A percentile compares a stretch with the other conserved stretches of the same genome.
Evolutionary conservation across 2,329 filamentous ascomycete genomes (phyloP).

Genomic region (Ceratocystis albifundus): DNA sequence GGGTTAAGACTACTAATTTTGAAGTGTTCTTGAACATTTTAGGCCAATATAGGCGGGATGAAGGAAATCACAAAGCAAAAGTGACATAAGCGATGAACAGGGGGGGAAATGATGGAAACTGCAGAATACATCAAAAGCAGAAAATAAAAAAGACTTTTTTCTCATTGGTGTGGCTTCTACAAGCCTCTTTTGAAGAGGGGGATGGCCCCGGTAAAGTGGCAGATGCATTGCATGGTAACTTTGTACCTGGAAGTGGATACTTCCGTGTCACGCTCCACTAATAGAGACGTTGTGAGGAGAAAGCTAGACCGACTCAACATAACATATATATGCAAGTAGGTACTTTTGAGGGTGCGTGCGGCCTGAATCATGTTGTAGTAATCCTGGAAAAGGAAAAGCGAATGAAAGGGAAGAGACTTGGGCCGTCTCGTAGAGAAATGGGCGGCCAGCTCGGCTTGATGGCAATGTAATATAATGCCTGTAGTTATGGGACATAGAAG

Average conservation of each 20-base stretch:
- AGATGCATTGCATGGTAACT: background rate
- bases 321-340: background rate
- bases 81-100: background rate
- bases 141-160: background rate
- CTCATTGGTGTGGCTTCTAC: background rate
- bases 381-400: background rate
- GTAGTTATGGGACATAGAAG: background rate
- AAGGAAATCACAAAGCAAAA: background rate
- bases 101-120: background rate
- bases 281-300: too few relatives aligned
- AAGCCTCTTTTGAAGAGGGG: background rate
- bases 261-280: conserved; percentile 7
- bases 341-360: background rate
- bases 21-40: background rate
- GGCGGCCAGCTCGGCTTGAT: background rate
- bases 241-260: conserved; percentile 10
- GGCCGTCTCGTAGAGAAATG: background rate
- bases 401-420: background rate
- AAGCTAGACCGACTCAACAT: too few relatives aligned
- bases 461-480: too few relatives aligned
- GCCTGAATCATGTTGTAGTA: background rate
- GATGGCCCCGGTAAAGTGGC: background rate
- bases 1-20: background rate
- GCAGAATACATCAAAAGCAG: too few relatives aligned
- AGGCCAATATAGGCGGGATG: background rate